Evolutionary conservation across 768 basidiomycete species (phyloP).

Genomic region (Roridomyces roridus): DNA sequence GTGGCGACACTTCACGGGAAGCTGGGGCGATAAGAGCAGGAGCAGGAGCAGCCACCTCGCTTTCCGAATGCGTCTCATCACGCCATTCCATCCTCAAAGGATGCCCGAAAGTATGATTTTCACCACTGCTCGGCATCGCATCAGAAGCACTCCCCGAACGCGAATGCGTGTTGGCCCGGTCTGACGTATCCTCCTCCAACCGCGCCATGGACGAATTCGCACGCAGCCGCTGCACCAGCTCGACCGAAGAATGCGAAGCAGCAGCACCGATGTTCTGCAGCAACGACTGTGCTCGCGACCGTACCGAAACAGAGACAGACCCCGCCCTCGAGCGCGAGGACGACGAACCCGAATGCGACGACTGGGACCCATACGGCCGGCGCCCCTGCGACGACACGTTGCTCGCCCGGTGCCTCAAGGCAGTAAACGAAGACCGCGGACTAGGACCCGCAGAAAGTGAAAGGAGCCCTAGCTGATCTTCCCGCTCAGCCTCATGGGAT

Average conservation of each 20-base stretch:
- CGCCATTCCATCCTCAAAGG: conserved; percentile 50
- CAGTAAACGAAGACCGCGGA: conserved; percentile 54
- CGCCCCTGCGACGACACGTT: conserved; percentile 36
- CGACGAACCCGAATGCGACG: conserved; percentile 40
- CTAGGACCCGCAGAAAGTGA: conserved; percentile 46
- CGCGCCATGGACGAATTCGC: conserved; percentile 74
- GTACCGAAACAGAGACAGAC: conserved; percentile 49
- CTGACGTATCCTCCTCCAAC: conserved; percentile 58
- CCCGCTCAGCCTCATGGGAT: conserved; percentile 66
- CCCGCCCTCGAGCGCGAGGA: conserved; percentile 51
- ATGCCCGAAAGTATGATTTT: conserved; percentile 81
- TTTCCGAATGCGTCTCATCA: conserved; percentile 23
- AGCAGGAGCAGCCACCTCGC: conserved; percentile 7
- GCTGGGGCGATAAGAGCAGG: neutral
- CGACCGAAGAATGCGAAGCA: conserved; percentile 66
- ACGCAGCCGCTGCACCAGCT: conserved; percentile 60
- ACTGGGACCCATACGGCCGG: conserved; percentile 40
- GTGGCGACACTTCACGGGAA: neutral
- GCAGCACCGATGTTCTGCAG: conserved; percentile 70
- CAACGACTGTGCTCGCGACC: conserved; percentile 71
- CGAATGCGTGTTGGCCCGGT: conserved; percentile 43
- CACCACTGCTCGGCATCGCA: conserved; percentile 54
- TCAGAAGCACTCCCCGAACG: conserved; percentile 58
- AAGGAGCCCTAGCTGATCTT: conserved; percentile 66
- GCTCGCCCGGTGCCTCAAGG: conserved; percentile 47